These are phyloP conservation scores for Diaporthe australafricana DNA, from an alignment of 2,329 filamentous ascomycete species.

Conservation along the genomic window DNA sequence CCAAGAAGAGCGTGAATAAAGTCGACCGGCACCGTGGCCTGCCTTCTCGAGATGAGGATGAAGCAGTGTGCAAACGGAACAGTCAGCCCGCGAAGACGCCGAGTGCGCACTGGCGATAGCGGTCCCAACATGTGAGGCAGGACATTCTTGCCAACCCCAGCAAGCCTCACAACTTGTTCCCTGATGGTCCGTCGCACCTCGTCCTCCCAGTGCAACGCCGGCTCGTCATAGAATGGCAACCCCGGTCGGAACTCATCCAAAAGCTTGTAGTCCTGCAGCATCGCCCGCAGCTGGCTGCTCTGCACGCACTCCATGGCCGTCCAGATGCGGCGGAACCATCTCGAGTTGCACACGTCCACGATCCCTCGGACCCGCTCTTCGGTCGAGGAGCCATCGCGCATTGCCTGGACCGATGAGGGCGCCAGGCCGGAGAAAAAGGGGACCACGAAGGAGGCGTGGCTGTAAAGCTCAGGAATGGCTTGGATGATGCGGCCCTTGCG, in stretches of 20 bases:
- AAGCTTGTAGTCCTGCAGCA: slow-evolving; percentile 34
- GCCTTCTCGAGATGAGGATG: slow-evolving; percentile 20
- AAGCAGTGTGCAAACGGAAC: slow-evolving; percentile 19
- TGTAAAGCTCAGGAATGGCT: slow-evolving; percentile 29
- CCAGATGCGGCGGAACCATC: slow-evolving; percentile 40
- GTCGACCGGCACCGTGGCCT: slow-evolving; percentile 19
- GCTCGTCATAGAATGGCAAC: slow-evolving; percentile 1
- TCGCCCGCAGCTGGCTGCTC: slow-evolving; percentile 32
- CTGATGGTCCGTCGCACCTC: background rate
- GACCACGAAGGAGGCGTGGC: slow-evolving; percentile 29
- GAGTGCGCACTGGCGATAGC: background rate
- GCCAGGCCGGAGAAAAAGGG: slow-evolving; percentile 29
- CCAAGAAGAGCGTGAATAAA: slow-evolving; percentile 36
- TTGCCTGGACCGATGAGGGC: background rate
- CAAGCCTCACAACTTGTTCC: slow-evolving; percentile 11
- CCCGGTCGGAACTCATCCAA: background rate
- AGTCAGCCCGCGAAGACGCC: background rate
- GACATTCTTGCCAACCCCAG: background rate
- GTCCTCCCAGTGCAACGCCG: slow-evolving; percentile 6
- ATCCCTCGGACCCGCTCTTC: slow-evolving; percentile 32
- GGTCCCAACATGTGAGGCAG: background rate
- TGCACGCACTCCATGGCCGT: slow-evolving; percentile 39
- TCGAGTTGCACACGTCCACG: slow-evolving; percentile 37
- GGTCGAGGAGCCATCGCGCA: background rate
- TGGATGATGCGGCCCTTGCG: slow-evolving; percentile 32